phyloP scores from a whole-genome alignment of 306 rosid species.

The Ormosia semicastrata region DNA sequence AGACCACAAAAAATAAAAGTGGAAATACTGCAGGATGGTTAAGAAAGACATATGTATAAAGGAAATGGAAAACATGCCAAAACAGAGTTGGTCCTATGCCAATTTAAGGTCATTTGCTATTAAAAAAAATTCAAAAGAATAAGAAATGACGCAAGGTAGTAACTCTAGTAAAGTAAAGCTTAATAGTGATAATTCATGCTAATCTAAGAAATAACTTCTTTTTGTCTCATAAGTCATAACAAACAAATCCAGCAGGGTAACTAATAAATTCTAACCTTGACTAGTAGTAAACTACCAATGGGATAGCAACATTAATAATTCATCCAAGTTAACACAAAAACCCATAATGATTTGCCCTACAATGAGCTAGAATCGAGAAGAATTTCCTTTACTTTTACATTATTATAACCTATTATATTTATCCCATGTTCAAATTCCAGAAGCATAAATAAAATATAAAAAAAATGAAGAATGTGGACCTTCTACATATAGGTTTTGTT shows the following conservation, averaged over 20 bases:
- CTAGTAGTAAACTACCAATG: neutral
- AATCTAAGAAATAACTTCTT: conserved; percentile 1
- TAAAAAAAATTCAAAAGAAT: conserved; percentile 12
- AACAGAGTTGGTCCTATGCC: conserved; percentile 14
- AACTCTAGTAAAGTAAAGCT: neutral
- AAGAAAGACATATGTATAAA: conserved; percentile 58
- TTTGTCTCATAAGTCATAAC: neutral
- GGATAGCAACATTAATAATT: neutral
- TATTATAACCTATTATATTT: neutral
- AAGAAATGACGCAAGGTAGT: neutral
- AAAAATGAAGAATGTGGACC: neutral
- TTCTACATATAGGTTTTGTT: neutral
- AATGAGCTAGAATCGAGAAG: neutral
- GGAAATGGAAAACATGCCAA: conserved; percentile 85
- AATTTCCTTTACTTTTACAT: neutral
- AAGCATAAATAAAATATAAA: neutral
- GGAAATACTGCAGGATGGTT: too few relatives aligned
- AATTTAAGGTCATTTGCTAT: neutral
- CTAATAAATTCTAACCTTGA: conserved; percentile 18
- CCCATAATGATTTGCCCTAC: neutral
- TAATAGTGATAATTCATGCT: neutral
- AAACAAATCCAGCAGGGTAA: conserved; percentile 14
- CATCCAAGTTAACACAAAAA: conserved; percentile 8
- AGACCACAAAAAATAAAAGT: too few relatives aligned
- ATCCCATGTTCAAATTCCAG: conserved; percentile 5